Evolutionary conservation across 2,329 filamentous ascomycete species (phyloP), one percentile per base, ranked within the genome.

Genomic region (Diaporthe sp.): DNA sequence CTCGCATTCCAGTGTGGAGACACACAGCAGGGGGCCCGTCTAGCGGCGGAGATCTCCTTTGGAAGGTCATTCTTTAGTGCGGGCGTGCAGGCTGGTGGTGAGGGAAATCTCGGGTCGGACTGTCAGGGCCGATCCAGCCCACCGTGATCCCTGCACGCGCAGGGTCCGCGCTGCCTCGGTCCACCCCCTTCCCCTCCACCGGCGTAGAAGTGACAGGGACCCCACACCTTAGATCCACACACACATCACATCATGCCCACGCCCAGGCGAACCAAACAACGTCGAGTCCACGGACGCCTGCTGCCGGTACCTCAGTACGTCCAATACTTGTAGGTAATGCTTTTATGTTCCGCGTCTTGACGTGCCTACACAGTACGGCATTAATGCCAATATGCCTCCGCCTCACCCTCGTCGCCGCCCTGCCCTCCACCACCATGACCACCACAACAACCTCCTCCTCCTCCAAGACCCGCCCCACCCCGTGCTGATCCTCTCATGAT

Each of bases 71-170:
- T 31, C 34, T 63, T 51, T 65, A n/a, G 42, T 42, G 39, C 53
- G 22, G 39, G 51, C 53, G 15, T 47, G 60, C 60, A 65, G 60
- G 39, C 31, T 73, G 58, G 49, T 70, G 49, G 49, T 70, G 60
- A 73, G 49, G 71, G 71, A 47, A 73, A 73, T 73, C 58, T 73
- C 58, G 71, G 71, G 71, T 73, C 71, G 71, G 58, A 65, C 57
- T 73, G 58, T 73, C 47, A 53, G 58, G 58, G 65, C 65, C 65
- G 65, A 70, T 70, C 65, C 55, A 42, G 42, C 49, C 65, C 49
- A 55, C 65, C 49, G 9, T 70, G 65, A 55, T 55, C 65, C 65
- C 31, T 70, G 65, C 49, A 4, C 15, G 31, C n/a, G 49, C 65
- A 70, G 65, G 65, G 65, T 31, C 65, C 65, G 34, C 49, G 37